These are phyloP conservation scores for Vitis vinifera DNA, from an alignment of 164 flowering plant genomes.

Conservation along the genomic window ASM3070453v1 NC_081805.1:2501501-2502000, in stretches of 20 bases:
- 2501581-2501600: too few relatives aligned
- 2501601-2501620: too few relatives aligned
- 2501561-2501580: too few relatives aligned
- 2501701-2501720: slow-evolving; percentile 63
- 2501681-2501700: neutral
- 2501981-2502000: slow-evolving; percentile 59
- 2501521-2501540: too few relatives aligned
- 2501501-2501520: too few relatives aligned
- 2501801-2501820: slow-evolving; percentile 92
- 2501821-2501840: slow-evolving; percentile 89
- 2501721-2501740: slow-evolving; percentile 66
- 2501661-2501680: neutral
- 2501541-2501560: too few relatives aligned
- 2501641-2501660: too few relatives aligned
- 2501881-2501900: neutral
- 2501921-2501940: slow-evolving; percentile 69
- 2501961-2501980: slow-evolving; percentile 94
- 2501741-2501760: slow-evolving; percentile 96
- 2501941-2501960: slow-evolving; percentile 93
- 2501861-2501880: neutral
- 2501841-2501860: neutral
- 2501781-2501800: slow-evolving; percentile 92
- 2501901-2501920: neutral
- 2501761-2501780: slow-evolving; percentile 58
- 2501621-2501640: too few relatives aligned